phyloP scores from a whole-genome alignment of 352 stramenopile genomes.

The Phytophthora pseudosyringae region DNA sequence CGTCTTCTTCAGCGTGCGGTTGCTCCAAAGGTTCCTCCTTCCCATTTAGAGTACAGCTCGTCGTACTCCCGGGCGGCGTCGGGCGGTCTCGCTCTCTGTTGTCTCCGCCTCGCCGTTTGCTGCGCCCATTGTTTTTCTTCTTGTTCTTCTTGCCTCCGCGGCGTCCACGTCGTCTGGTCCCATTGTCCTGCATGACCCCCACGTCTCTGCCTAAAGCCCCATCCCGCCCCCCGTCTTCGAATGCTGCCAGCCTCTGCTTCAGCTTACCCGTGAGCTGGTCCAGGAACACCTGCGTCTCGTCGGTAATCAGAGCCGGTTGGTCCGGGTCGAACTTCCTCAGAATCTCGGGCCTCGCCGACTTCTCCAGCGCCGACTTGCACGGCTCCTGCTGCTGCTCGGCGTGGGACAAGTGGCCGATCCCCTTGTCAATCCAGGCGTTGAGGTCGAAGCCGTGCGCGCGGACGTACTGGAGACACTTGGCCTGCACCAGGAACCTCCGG shows the following conservation, averaged over 20 bases:
- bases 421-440: slow-evolving; percentile 78
- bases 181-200: slow-evolving; percentile 23
- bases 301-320: slow-evolving; percentile 42
- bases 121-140: slow-evolving; percentile 41
- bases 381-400: slow-evolving; percentile 54
- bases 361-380: slow-evolving; percentile 27
- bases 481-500: slow-evolving; percentile 67
- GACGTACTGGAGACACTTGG: slow-evolving; percentile 82
- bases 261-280: slow-evolving; percentile 40
- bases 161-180: slow-evolving; percentile 26
- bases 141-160: slow-evolving; percentile 43
- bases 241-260: slow-evolving; percentile 29
- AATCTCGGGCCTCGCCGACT: slow-evolving; percentile 43
- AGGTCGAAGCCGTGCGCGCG: slow-evolving; percentile 81
- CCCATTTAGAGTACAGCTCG: slow-evolving; percentile 11
- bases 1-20: slow-evolving; percentile 17
- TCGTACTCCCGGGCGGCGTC: slow-evolving; percentile 21
- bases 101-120: slow-evolving; percentile 18
- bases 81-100: slow-evolving; percentile 12
- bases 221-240: slow-evolving; percentile 27
- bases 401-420: slow-evolving; percentile 76
- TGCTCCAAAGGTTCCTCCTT: slow-evolving; percentile 30
- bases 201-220: not conserved
- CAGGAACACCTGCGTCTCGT: slow-evolving; percentile 53
- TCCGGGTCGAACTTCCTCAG: slow-evolving; percentile 43